phyloP scores from a whole-genome alignment of 2,329 filamentous ascomycete genomes.

The Zasmidium cellare region DNA sequence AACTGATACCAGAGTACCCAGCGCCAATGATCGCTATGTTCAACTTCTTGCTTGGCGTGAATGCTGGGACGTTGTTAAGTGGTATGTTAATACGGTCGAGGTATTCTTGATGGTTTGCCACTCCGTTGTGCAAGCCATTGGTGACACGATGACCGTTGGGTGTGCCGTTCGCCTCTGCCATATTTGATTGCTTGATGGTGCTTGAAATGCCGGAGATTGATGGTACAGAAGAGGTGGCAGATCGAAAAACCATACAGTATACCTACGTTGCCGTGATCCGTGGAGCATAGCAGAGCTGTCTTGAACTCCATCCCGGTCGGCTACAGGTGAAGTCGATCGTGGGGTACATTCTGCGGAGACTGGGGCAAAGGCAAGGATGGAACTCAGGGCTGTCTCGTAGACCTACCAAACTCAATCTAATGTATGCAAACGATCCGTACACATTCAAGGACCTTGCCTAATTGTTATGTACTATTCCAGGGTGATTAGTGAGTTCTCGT shows the following conservation, averaged over 20 bases:
- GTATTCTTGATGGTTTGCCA: slow-evolving; percentile 1
- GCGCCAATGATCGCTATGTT: slow-evolving; percentile 33
- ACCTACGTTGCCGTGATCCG: slow-evolving; percentile 2
- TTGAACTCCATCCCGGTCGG: slow-evolving; percentile 2
- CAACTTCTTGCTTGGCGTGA: slow-evolving; percentile 18
- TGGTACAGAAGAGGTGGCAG: neutral
- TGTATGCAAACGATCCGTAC: too few species aligned
- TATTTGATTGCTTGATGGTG: neutral
- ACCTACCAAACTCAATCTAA: too few species aligned
- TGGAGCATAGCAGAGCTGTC: neutral
- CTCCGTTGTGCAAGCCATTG: neutral
- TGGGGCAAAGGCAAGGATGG: neutral
- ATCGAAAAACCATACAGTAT: too few species aligned
- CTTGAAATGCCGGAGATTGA: neutral
- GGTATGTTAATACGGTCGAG: slow-evolving; percentile 15
- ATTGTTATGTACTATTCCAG: too few species aligned
- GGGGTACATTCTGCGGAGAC: neutral
- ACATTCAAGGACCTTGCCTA: too few species aligned
- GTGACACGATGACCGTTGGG: neutral
- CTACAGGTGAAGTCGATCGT: neutral
- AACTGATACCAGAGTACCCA: slow-evolving; percentile 33
- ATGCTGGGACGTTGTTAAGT: slow-evolving; percentile 18
- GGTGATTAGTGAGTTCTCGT: too few species aligned
- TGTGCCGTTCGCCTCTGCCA: slow-evolving; percentile 4
- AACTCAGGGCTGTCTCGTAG: neutral